These are phyloP conservation scores for Gloeopeniophorella convolvens DNA, from an alignment of 768 basidiomycete species.

Conservation along the genomic window DNA sequence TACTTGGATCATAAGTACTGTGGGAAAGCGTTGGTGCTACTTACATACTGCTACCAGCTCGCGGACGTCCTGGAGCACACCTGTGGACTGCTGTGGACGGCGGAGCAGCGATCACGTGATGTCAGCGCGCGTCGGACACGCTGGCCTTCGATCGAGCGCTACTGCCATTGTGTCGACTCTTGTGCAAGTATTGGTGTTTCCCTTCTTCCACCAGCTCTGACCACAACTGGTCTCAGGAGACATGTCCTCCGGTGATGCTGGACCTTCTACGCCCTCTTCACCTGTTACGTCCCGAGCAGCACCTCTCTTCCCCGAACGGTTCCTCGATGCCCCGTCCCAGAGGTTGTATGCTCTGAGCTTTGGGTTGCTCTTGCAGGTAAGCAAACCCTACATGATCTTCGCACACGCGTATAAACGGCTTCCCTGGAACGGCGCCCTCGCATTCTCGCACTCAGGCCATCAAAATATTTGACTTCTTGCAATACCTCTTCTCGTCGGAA, in stretches of 20 bases:
- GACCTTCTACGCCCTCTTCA: constrained; percentile 4
- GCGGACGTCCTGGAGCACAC: no score
- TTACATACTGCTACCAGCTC: no score
- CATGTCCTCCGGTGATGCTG: constrained; percentile 9
- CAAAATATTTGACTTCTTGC: constrained; percentile 67
- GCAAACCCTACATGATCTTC: constrained; percentile 17
- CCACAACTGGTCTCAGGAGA: no score
- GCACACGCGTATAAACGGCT: background rate
- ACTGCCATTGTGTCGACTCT: no score
- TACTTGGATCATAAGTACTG: no score
- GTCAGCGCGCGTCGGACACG: no score
- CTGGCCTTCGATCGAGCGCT: no score
- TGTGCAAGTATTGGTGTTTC: no score
- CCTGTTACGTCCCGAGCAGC: constrained; percentile 2
- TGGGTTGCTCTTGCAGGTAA: constrained; percentile 70
- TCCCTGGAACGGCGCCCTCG: background rate
- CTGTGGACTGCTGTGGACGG: no score
- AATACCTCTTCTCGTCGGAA: constrained; percentile 42
- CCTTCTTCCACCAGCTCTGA: no score
- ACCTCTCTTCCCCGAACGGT: constrained; percentile 67
- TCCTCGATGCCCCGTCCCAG: constrained; percentile 72
- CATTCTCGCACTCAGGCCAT: constrained; percentile 43
- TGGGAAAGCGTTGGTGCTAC: no score
- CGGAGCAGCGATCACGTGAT: no score
- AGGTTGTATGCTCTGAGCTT: constrained; percentile 73